Evolutionary conservation across 1,139 yeast species (phyloP), one percentile per base, ranked within the genome.

Genomic region (Arxiozyma telluris): DNA sequence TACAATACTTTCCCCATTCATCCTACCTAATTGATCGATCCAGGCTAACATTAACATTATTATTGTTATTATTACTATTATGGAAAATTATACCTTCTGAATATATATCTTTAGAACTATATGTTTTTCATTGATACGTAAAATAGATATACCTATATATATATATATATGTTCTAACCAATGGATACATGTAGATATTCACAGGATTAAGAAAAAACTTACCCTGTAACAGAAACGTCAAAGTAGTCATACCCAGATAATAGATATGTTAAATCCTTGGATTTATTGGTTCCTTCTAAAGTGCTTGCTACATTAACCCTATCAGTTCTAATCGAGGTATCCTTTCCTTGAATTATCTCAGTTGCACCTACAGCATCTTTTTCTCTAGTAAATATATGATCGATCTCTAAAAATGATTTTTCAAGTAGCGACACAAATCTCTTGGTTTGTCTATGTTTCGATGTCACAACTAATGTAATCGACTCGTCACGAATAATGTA

Each of bases 401-500:
- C 63, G 9, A 66, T 58, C 48, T 66, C 71, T 17, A 61, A 49
- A 39, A 67, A 57, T 11, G 69, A 64, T 54, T 60, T 61, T 49
- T 65, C 68, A 44, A 66, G 61, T 43, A 67, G 48, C 55, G 71
- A 58, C 59, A 87, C 78, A 66, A 87, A 87, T 69, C 97, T 79
- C 59, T 79, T 75, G 1, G 97, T 90, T 73, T 90, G 97, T 59
- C 96, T 80, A 70, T 90, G 96, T 71, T 88, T 90, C 8, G 96
- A 88, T 30, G 94, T 82, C 0, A 88, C 94, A 68, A 96, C 89
- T 45, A 90, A 81, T 2, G 95, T 84, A 53, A 90, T 81, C 4
- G 93, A 83, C 64, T 87, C 89, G 55, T 82, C 89, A 68, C 90
- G 88, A 64, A 90, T 85, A 62, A 90, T 89, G 69, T 90, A 90